Evolutionary conservation across 495 filamentous ascomycete genomes (phyloP), one percentile per base, ranked within the genome.

Genomic region (Aspergillus egyptiacus): DNA sequence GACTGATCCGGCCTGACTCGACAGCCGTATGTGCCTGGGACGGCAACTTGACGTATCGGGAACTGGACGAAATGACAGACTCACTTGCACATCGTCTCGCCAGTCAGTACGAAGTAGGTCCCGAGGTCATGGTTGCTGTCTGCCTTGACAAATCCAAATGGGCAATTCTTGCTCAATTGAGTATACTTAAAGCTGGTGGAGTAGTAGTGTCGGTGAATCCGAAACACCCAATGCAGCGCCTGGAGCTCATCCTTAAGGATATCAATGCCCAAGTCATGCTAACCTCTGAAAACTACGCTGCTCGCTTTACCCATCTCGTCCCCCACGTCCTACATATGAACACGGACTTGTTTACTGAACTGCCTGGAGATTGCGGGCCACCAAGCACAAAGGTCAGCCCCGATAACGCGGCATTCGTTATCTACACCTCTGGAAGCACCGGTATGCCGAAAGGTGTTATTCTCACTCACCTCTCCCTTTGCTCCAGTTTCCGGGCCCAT

Each of bases 21-120:
- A 42, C 37, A 9, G 47, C 47, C 3, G 37, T 50, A 2, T 50
- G 37, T 35, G 47, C 47, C 8, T 50, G 47, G 47, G 74, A 74
- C 50, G 67, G 61, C 0, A 42, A 56, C 7, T 56, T 67, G 30
- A 68, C 61, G 11, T 73, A 72, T 9, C 37, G 20, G 5, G 37
- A 50, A 28, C 32, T 50, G 20, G 47, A 50, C n/a, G 38, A 42
- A 1, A 42, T 41, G 47, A 22, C 37, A 3, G 22, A 35, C 19
- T n/a, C 17, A 8, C 28, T 50, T 10, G 37, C 47, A 5, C 38
- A 50, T 6, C 37, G 36, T 19, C 24, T 50, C n/a, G 27, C 18
- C 8, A 13, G 1, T 15, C 7, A 49, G 0, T n/a, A 35, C 18
- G 47, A 31, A n/a, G 38, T 50, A 4, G 47, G 47, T 8, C 47